Evolutionary conservation across 2,329 filamentous ascomycete genomes (phyloP).

Genomic region (Fusarium buxicola): DNA sequence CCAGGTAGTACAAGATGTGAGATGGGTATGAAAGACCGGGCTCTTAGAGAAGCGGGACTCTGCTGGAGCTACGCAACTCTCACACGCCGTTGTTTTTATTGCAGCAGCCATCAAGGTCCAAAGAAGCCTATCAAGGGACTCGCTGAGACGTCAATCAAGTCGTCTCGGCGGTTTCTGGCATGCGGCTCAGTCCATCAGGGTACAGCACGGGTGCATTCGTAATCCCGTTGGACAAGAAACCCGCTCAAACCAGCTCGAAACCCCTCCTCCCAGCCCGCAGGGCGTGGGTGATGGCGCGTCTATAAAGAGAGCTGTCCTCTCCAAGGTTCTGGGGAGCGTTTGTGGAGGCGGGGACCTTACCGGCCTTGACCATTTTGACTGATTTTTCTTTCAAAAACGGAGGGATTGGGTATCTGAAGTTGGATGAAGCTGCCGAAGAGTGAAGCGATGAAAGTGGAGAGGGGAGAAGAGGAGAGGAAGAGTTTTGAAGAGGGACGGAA

Average conservation of each 20-base stretch:
- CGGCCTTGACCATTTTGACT: conserved; percentile 98
- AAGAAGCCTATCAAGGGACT: conserved; percentile 51
- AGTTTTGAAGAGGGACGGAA: conserved; percentile 42
- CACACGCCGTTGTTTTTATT: conserved; percentile 12
- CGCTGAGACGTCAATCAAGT: conserved; percentile 17
- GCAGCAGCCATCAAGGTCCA: conserved; percentile 12
- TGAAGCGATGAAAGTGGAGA: conserved; percentile 41
- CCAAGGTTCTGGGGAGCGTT: conserved; percentile 12
- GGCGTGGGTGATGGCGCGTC: conserved; percentile 23
- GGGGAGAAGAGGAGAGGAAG: conserved; percentile 32
- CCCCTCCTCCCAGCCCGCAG: conserved; percentile 34
- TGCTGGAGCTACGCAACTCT: conserved; percentile 4
- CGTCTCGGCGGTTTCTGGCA: conserved; percentile 15
- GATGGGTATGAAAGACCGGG: background rate
- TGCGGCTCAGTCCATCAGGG: conserved; percentile 58
- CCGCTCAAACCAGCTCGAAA: conserved; percentile 69
- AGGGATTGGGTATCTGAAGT: conserved; percentile 23
- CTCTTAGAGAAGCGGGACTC: conserved; percentile 12
- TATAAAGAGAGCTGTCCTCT: conserved; percentile 46
- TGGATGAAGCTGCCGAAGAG: conserved; percentile 35
- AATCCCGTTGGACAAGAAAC: conserved; percentile 56
- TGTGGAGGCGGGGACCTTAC: conserved; percentile 63
- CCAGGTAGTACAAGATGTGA: background rate
- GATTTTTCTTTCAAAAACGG: conserved; percentile 51
- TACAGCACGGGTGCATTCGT: conserved; percentile 45